These are phyloP conservation scores for Populus nigra DNA, from an alignment of 345 rosid species.

Conservation along the genomic window DNA sequence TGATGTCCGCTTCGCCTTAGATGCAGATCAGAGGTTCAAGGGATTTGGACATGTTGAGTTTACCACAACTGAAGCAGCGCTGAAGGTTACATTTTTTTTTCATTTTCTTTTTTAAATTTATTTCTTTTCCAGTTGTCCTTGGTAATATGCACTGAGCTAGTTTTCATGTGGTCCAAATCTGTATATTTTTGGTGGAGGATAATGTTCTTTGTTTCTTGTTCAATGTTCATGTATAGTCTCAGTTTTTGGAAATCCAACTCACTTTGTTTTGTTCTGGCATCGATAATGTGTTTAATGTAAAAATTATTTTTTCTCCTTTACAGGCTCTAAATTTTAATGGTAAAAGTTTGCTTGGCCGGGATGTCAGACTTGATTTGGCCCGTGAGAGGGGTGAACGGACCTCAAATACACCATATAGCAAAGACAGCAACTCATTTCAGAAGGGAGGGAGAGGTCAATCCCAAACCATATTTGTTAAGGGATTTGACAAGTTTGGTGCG, in stretches of 20 bases:
- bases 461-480: conserved; percentile 49
- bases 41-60: conserved; percentile 92
- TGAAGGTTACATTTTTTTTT: conserved; percentile 36
- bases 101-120: not conserved
- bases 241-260: not conserved
- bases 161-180: not conserved
- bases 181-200: not conserved
- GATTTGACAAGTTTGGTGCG: conserved; percentile 50
- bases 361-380: conserved; percentile 70
- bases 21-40: conserved; percentile 48
- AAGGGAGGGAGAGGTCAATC: conserved; percentile 45
- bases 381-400: conserved; percentile 46
- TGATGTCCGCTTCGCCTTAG: conserved; percentile 65
- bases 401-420: conserved; percentile 62
- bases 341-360: conserved; percentile 42
- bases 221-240: not conserved
- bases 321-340: conserved; percentile 71
- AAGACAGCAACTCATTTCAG: conserved; percentile 43
- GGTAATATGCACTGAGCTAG: not conserved
- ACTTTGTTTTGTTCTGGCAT: not conserved
- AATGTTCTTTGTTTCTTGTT: not conserved
- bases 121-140: not conserved
- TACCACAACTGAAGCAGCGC: conserved; percentile 59
- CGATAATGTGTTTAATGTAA: not conserved
- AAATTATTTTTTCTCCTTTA: not conserved